Conservation (phyloP, 2,329 filamentous ascomycete genomes). For the Trichoderma sp. region DNA sequence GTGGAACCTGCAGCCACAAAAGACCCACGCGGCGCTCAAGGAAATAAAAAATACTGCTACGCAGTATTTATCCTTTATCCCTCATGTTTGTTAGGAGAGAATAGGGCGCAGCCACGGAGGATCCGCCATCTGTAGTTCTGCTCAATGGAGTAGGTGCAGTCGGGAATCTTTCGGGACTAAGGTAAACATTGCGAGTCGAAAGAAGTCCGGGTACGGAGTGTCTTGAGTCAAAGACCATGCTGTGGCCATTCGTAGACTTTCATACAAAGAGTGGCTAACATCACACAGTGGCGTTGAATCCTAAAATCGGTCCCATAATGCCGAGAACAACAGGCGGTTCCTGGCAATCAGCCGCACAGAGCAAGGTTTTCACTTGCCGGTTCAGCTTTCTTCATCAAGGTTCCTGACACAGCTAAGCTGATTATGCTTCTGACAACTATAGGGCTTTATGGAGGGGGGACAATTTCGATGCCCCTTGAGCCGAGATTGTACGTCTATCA, state of each 20-base stretch:
- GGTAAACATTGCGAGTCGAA: not conserved
- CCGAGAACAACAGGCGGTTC: slow-evolving; percentile 7
- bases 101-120: slow-evolving; percentile 2
- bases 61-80: slow-evolving; percentile 11
- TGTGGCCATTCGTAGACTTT: not conserved
- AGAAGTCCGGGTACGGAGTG: not conserved
- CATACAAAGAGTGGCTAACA: not conserved
- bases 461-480: not conserved
- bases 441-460: not conserved
- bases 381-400: slow-evolving; percentile 4
- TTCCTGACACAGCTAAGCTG: not conserved
- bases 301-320: not conserved
- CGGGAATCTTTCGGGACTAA: not conserved
- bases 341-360: slow-evolving; percentile 2
- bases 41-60: not conserved
- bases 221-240: not conserved
- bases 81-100: not conserved
- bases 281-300: not conserved
- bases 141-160: not conserved
- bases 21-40: slow-evolving; percentile 8
- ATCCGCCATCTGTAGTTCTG: not conserved
- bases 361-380: slow-evolving; percentile 3
- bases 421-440: not conserved
- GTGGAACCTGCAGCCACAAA: slow-evolving; percentile 10
- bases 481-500: not conserved